Evolutionary conservation across 2,329 filamentous ascomycete species (phyloP).

Genomic region (Tolypocladium tundrense): DNA sequence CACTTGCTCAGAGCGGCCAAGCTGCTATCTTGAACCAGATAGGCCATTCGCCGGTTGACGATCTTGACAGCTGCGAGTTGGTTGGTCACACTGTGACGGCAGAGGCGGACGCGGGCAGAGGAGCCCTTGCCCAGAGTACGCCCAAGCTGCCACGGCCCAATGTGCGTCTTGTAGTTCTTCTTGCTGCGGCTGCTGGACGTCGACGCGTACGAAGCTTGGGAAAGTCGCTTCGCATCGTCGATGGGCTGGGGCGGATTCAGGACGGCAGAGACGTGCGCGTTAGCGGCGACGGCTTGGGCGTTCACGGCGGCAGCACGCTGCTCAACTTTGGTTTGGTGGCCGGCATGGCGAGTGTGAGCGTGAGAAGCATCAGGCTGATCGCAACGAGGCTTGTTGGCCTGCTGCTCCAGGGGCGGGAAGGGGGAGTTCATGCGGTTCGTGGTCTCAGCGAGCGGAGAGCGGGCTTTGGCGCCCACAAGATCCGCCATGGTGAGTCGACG

Average conservation of each 20-base stretch:
- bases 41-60: constrained; percentile 71
- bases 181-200: constrained; percentile 28
- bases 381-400: constrained; percentile 19
- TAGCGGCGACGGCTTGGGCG: constrained; percentile 1
- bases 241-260: constrained; percentile 17
- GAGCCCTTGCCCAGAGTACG: constrained; percentile 83
- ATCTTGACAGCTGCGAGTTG: constrained; percentile 92
- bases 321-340: constrained; percentile 1
- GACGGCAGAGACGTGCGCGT: constrained; percentile 11
- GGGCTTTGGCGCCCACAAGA: constrained; percentile 17
- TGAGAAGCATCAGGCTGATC: constrained; percentile 10
- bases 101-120: constrained; percentile 77
- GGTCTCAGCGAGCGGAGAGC: constrained; percentile 36
- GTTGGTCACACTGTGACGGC: constrained; percentile 67
- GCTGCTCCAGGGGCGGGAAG: constrained; percentile 15
- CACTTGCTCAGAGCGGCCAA: constrained; percentile 72
- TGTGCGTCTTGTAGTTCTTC: constrained; percentile 54
- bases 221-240: constrained; percentile 26
- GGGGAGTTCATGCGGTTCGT: constrained; percentile 35
- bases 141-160: constrained; percentile 90
- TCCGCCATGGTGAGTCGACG: constrained; percentile 18
- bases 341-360: constrained; percentile 2
- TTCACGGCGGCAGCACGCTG: background rate
- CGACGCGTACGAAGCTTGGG: constrained; percentile 30
- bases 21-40: constrained; percentile 75